phyloP scores from a whole-genome alignment of 768 basidiomycete species.

The Suillus bovinus region DNA sequence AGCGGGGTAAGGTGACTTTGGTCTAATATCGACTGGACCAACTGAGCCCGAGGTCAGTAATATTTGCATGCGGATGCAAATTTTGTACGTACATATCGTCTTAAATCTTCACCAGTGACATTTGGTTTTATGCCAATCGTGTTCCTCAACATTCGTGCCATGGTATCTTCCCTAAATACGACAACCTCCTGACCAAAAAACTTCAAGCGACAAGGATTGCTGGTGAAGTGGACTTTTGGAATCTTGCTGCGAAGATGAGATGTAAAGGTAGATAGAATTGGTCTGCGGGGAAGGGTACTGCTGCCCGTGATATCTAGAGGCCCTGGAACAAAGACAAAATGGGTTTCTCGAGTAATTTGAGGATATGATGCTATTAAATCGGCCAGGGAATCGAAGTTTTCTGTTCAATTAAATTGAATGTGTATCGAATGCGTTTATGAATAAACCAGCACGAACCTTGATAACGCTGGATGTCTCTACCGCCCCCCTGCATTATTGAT shows the following conservation, averaged over 20 bases:
- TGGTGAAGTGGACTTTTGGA: conserved; percentile 80
- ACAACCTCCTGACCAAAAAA: conserved; percentile 97
- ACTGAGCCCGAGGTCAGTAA: conserved; percentile 43
- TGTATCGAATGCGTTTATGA: not conserved
- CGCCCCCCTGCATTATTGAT: conserved; percentile 77
- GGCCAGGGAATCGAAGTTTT: conserved; percentile 84
- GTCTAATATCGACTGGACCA: conserved; percentile 95
- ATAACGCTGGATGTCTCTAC: conserved; percentile 77
- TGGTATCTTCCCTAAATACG: conserved; percentile 87
- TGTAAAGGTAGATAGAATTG: conserved; percentile 76
- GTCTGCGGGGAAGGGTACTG: conserved; percentile 75
- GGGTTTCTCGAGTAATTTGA: conserved; percentile 70
- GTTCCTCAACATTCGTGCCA: conserved; percentile 93
- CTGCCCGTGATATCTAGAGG: conserved; percentile 88
- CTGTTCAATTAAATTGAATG: conserved; percentile 40
- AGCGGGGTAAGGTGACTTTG: conserved; percentile 94
- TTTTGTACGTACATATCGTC: conserved; percentile 73
- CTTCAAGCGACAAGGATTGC: conserved; percentile 92
- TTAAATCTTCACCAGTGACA: conserved; percentile 75
- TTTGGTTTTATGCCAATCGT: conserved; percentile 86
- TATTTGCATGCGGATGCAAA: conserved; percentile 4
- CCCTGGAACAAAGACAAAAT: conserved; percentile 94
- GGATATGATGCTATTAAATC: conserved; percentile 85
- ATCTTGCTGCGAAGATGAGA: conserved; percentile 68
- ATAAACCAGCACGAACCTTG: conserved; percentile 55